These are phyloP conservation scores for Fonsecaea pedrosoi DNA, from an alignment of 2,329 filamentous ascomycete genomes.

Conservation along the genomic window DNA sequence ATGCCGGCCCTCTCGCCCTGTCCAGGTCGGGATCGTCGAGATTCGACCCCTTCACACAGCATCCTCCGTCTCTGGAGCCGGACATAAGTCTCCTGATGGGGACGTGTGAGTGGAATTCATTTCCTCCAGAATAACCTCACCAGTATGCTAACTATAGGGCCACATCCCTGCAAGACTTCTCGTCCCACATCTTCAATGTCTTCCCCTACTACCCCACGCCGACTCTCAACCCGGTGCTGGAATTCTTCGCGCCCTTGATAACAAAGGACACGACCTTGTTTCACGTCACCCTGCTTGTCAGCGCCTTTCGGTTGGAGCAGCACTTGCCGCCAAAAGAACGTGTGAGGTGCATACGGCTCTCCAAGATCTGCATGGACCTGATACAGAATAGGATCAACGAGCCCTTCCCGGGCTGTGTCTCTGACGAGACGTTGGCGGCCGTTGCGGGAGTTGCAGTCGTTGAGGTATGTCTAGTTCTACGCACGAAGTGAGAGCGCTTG, in stretches of 20 bases:
- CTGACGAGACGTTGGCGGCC: conserved; percentile 19
- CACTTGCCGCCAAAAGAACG: conserved; percentile 17
- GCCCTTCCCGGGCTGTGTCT: conserved; percentile 19
- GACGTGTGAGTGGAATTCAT: conserved; percentile 7
- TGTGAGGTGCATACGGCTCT: conserved; percentile 24
- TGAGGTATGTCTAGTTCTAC: conserved; percentile 6
- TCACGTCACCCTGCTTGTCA: conserved; percentile 19
- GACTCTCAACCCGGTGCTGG: conserved; percentile 19
- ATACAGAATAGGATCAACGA: conserved; percentile 25
- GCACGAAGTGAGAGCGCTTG: not conserved
- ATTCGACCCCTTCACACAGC: conserved; percentile 18
- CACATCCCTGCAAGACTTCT: conserved; percentile 4
- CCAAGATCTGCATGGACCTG: conserved; percentile 23
- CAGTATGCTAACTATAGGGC: not conserved
- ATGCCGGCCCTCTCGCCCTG: not conserved
- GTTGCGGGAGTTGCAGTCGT: conserved; percentile 18
- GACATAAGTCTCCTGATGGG: conserved; percentile 21
- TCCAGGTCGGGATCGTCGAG: not conserved
- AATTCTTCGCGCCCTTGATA: conserved; percentile 23
- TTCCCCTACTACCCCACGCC: conserved; percentile 23
- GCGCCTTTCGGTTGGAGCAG: conserved; percentile 17
- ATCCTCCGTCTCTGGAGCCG: conserved; percentile 15
- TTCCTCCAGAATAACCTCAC: not conserved
- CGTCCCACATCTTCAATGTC: conserved; percentile 20
- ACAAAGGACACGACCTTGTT: conserved; percentile 20